Percentiles rank a stretch among this genome's conserved stretches.
These are phyloP conservation scores for Phytophthora vignae DNA, from an alignment of 352 stramenopile genomes.

Conservation along the genomic window DNA sequence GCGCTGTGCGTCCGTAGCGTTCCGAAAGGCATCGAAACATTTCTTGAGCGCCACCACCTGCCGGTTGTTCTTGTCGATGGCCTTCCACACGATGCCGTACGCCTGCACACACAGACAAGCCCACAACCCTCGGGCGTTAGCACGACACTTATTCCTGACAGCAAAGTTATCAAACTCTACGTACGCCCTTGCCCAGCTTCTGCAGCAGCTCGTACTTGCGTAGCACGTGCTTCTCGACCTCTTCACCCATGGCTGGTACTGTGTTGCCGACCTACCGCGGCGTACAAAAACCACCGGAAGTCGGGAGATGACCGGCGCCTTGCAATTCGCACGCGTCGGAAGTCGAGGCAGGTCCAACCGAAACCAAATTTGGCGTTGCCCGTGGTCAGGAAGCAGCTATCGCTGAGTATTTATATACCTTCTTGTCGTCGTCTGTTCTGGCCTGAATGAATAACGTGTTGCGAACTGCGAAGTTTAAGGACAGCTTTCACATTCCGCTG, in stretches of 20 bases:
- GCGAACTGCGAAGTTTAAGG: conserved; percentile 23
- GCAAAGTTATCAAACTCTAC: conserved; percentile 6
- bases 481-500: conserved; percentile 13
- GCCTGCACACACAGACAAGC: conserved; percentile 52
- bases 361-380: conserved; percentile 35
- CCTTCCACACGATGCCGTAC: conserved; percentile 97
- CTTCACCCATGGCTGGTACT: conserved; percentile 81
- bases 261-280: conserved; percentile 1
- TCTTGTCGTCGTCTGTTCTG: conserved; percentile 7
- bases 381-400: conserved; percentile 10
- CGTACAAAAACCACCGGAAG: conserved; percentile 16
- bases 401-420: conserved; percentile 37
- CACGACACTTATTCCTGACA: conserved; percentile 2
- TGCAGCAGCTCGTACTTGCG: conserved; percentile 95
- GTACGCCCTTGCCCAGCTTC: conserved; percentile 93
- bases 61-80: conserved; percentile 93
- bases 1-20: conserved; percentile 94
- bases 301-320: conserved; percentile 11
- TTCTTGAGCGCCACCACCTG: conserved; percentile 96
- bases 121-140: conserved; percentile 11
- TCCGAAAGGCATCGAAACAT: conserved; percentile 97
- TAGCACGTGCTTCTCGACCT: conserved; percentile 94
- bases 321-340: conserved; percentile 9
- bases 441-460: conserved; percentile 13
- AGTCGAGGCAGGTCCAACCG: conserved; percentile 12